Evolutionary conservation across 202 grass and related monocot species (phyloP).

Genomic region (Carex arenaria): DNA sequence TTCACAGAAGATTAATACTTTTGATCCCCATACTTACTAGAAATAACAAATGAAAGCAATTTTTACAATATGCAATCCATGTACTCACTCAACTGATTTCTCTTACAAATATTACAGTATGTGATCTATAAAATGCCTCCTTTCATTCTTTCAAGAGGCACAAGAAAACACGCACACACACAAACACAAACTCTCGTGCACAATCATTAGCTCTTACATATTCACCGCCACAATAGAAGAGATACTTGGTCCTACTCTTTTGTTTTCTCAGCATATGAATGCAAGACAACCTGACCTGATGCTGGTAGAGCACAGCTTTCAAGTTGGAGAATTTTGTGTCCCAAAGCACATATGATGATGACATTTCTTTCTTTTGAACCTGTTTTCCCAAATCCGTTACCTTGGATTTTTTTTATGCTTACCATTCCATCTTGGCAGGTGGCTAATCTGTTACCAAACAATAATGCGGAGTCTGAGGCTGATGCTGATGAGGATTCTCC

Average conservation of each 20-base stretch:
- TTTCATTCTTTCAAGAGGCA: not conserved
- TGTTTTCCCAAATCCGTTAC: not conserved
- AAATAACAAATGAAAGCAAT: not conserved
- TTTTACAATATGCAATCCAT: not conserved
- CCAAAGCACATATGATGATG: not conserved
- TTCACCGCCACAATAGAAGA: not conserved
- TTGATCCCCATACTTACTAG: not conserved
- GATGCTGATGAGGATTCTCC: constrained; percentile 82
- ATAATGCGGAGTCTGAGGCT: constrained; percentile 49
- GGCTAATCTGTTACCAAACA: constrained; percentile 38
- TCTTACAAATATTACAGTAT: not conserved
- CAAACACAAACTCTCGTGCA: not conserved
- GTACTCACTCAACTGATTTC: no score
- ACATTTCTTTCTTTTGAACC: not conserved
- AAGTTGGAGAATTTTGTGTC: not conserved
- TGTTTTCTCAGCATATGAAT: not conserved
- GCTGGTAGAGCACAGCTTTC: not conserved
- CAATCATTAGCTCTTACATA: not conserved
- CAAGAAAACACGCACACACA: not conserved
- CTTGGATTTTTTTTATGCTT: not conserved
- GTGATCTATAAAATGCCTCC: not conserved
- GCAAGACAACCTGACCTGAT: not conserved
- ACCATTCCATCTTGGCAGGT: constrained; percentile 15
- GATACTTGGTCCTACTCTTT: not conserved
- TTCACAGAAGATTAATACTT: not conserved